phyloP scores from a whole-genome alignment of 2,329 filamentous ascomycete genomes.

The Ophiocordyceps camponoti-rufipedis region DNA sequence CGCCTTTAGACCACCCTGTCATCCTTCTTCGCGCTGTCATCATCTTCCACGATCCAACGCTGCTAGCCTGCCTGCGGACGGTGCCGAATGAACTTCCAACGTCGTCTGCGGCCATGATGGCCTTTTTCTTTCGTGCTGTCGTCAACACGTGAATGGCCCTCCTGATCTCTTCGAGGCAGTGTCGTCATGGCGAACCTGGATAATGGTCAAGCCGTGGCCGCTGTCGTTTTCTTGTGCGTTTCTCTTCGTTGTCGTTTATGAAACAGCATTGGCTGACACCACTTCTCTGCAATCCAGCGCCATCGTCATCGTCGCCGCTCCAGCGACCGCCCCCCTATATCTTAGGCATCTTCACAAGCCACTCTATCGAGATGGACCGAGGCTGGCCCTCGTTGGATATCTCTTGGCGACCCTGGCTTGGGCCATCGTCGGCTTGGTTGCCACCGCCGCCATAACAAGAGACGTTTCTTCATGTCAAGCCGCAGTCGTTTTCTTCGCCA shows the following conservation, averaged over 20 bases:
- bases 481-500: slow-evolving; percentile 29
- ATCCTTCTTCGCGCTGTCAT: background rate
- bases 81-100: background rate
- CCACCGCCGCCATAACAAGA: slow-evolving; percentile 25
- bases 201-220: slow-evolving; percentile 28
- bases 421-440: slow-evolving; percentile 32
- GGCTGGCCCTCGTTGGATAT: slow-evolving; percentile 43
- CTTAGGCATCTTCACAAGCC: slow-evolving; percentile 28
- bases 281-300: slow-evolving; percentile 16
- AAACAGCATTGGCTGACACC: slow-evolving; percentile 8
- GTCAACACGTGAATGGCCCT: slow-evolving; percentile 1
- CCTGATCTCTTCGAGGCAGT: slow-evolving; percentile 10
- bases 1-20: background rate
- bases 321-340: slow-evolving; percentile 25
- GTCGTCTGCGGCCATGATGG: background rate
- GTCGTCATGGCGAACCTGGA: slow-evolving; percentile 25
- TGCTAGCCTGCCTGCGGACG: background rate
- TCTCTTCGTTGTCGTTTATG: background rate
- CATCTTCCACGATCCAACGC: background rate
- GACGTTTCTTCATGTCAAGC: slow-evolving; percentile 29
- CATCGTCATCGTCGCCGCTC: slow-evolving; percentile 32
- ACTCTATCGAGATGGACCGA: slow-evolving; percentile 37
- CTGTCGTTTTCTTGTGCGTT: slow-evolving; percentile 36
- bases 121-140: background rate
- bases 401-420: slow-evolving; percentile 31